A percentile compares a stretch with the other conserved stretches of the same genome.
Evolutionary conservation across 78 protist species (phyloP).

Genomic region (Chrysochromulina parva): DNA sequence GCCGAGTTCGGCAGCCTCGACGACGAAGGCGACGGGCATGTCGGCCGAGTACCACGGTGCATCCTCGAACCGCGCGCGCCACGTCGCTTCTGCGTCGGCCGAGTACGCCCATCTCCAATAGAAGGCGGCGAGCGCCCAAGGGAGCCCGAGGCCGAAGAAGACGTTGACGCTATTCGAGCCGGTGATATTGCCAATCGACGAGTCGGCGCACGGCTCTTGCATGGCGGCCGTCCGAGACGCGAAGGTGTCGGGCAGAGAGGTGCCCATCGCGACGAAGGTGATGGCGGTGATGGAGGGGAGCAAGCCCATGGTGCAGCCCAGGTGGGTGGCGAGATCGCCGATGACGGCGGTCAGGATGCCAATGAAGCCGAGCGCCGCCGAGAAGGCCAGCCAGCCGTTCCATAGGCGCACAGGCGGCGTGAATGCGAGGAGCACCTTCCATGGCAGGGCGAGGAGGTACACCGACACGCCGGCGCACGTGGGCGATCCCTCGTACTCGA

Average conservation of each 20-base stretch:
- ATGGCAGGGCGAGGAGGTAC: neutral
- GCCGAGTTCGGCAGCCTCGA: conserved; percentile 13
- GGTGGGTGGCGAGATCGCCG: neutral
- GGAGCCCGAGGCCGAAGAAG: conserved; percentile 42
- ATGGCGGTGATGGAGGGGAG: conserved; percentile 35
- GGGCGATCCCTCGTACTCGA: neutral
- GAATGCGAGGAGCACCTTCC: neutral
- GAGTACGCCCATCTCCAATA: neutral
- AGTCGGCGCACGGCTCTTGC: neutral
- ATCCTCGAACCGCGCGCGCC: neutral
- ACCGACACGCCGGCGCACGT: neutral
- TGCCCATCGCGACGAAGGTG: conserved; percentile 43
- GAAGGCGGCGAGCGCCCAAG: conserved; percentile 29
- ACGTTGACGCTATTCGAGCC: conserved; percentile 49
- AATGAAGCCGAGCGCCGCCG: neutral
- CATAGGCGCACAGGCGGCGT: neutral
- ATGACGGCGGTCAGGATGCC: conserved; percentile 22
- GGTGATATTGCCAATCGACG: conserved; percentile 22
- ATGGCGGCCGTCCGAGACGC: neutral
- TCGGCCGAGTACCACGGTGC: neutral
- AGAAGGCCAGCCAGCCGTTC: conserved; percentile 26
- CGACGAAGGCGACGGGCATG: neutral
- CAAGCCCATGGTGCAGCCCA: conserved; percentile 17
- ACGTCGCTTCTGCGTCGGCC: neutral
- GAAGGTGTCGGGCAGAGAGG: conserved; percentile 26